Percentiles rank a stretch among this genome's conserved stretches.
Evolutionary conservation across 176 grass and related monocot species (phyloP).

Genomic region (Eragrostis curvula): DNA sequence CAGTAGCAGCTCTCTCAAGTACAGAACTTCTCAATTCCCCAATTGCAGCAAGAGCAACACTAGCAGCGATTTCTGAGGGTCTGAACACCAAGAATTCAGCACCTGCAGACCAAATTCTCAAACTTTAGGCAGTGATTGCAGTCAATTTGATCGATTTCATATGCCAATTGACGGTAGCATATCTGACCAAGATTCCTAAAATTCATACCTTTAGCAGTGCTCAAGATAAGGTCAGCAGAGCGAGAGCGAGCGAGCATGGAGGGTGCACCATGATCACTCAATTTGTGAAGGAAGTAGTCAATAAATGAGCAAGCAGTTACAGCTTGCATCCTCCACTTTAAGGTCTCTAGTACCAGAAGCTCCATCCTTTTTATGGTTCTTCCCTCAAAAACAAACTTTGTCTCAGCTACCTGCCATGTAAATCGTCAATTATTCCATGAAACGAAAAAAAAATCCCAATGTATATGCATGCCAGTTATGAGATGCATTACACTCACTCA

Average conservation of each 20-base stretch:
- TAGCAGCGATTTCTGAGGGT: constrained; percentile 88
- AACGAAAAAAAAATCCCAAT: constrained; percentile 34
- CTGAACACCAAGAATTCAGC: constrained; percentile 82
- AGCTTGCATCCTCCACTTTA: constrained; percentile 91
- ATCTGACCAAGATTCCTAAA: constrained; percentile 19
- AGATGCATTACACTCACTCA: constrained; percentile 43
- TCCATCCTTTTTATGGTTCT: constrained; percentile 94
- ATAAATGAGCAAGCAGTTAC: constrained; percentile 91
- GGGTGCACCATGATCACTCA: constrained; percentile 58
- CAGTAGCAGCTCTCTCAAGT: constrained; percentile 59
- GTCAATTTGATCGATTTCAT: constrained; percentile 26
- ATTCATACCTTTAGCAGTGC: constrained; percentile 68
- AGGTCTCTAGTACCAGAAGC: constrained; percentile 73
- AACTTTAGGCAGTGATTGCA: constrained; percentile 24
- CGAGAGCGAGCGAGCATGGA: constrained; percentile 61
- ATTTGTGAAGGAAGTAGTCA: constrained; percentile 90
- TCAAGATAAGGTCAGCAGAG: constrained; percentile 71
- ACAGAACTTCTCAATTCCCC: constrained; percentile 63
- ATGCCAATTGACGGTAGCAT: not conserved
- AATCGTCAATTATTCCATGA: constrained; percentile 18
- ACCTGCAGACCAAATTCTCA: constrained; percentile 54
- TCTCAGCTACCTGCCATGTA: constrained; percentile 59
- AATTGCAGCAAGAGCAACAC: constrained; percentile 59
- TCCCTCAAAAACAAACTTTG: constrained; percentile 68
- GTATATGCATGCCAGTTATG: constrained; percentile 1